These are phyloP conservation scores for Populus pruinosa DNA, from an alignment of 345 rosid genomes.

Conservation along the genomic window DNA sequence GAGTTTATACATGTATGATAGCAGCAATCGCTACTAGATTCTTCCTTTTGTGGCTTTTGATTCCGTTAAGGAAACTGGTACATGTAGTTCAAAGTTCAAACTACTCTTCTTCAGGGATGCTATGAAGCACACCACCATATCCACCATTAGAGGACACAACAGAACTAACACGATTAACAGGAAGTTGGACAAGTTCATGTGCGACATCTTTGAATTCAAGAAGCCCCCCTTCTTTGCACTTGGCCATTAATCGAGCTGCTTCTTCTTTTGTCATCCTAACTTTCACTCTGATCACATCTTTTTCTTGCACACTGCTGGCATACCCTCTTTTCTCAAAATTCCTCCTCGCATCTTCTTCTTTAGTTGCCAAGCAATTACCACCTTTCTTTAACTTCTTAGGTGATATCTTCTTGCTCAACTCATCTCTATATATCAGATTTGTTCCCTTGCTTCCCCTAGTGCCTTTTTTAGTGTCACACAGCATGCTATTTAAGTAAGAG, in stretches of 20 bases:
- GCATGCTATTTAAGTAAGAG: not conserved
- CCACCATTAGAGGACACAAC: slow-evolving; percentile 14
- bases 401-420: slow-evolving; percentile 15
- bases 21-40: not conserved
- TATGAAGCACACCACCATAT: slow-evolving; percentile 5
- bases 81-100: not conserved
- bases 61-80: not conserved
- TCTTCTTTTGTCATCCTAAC: slow-evolving; percentile 61
- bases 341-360: not conserved
- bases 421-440: slow-evolving; percentile 32
- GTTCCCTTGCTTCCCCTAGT: not conserved
- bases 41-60: not conserved
- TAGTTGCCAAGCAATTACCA: not conserved
- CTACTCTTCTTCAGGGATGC: slow-evolving; percentile 35
- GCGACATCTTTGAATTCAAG: slow-evolving; percentile 51
- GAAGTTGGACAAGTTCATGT: slow-evolving; percentile 39
- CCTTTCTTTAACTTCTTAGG: slow-evolving; percentile 21
- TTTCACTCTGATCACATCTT: slow-evolving; percentile 43
- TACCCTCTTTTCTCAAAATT: slow-evolving; percentile 15
- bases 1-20: not conserved
- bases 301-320: slow-evolving; percentile 1
- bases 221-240: slow-evolving; percentile 48
- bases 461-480: not conserved
- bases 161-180: slow-evolving; percentile 34
- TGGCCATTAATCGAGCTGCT: slow-evolving; percentile 45